Percentiles rank a stretch among this genome's conserved stretches.
These are phyloP conservation scores for Beauveria pseudobassiana DNA, from an alignment of 2,329 filamentous ascomycete genomes.

Conservation along the genomic window DNA sequence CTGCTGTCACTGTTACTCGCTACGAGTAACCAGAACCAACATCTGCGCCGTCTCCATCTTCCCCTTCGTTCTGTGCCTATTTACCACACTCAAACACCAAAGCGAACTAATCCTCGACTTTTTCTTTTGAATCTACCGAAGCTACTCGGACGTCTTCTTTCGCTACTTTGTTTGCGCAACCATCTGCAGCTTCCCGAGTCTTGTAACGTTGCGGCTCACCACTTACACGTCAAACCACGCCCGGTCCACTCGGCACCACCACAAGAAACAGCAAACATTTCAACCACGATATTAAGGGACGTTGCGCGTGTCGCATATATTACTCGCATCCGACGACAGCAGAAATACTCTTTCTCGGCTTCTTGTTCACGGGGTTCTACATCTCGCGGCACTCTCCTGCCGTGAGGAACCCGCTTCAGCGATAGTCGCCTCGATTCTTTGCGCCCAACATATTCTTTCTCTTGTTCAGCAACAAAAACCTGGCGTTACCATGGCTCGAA, in stretches of 20 bases:
- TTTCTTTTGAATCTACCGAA: neutral
- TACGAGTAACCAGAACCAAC: neutral
- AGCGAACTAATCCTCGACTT: neutral
- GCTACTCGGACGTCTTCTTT: neutral
- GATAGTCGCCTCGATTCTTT: neutral
- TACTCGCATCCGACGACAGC: neutral
- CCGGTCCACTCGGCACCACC: neutral
- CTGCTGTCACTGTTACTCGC: neutral
- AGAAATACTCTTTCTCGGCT: neutral
- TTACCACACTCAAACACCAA: neutral
- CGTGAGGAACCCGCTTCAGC: slow-evolving; percentile 3
- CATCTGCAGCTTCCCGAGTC: neutral
- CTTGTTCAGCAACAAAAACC: neutral
- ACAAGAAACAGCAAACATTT: slow-evolving; percentile 10
- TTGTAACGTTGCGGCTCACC: neutral
- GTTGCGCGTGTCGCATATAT: neutral
- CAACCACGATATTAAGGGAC: slow-evolving; percentile 6
- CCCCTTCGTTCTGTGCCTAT: neutral
- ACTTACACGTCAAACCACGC: slow-evolving; percentile 6
- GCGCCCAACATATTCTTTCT: neutral
- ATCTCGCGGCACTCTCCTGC: slow-evolving; percentile 8
- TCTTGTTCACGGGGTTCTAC: neutral
- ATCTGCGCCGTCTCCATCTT: neutral
- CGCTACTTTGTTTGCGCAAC: neutral
- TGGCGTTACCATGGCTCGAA: neutral